These are phyloP conservation scores for Stephania yunnanensis DNA, from an alignment of 164 flowering plant genomes.

Conservation along the genomic window DNA sequence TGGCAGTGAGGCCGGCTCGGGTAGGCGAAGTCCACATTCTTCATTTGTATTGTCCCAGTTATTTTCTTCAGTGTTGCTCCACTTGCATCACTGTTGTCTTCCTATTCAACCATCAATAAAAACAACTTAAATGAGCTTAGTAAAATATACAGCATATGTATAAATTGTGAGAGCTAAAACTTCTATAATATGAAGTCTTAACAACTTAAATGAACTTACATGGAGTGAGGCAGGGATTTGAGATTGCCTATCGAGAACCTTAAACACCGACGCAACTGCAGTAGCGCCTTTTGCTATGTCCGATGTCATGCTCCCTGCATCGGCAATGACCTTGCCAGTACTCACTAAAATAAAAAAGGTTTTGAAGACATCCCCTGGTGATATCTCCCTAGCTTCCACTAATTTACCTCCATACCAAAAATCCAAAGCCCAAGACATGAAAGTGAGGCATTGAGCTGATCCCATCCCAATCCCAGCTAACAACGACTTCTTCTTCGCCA, in stretches of 20 bases:
- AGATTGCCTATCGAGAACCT: slow-evolving; percentile 66
- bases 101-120: slow-evolving; percentile 14
- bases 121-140: neutral
- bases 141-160: too few relatives aligned
- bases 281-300: slow-evolving; percentile 83
- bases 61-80: slow-evolving; percentile 42
- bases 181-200: neutral
- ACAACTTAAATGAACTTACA: slow-evolving; percentile 25
- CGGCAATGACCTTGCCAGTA: slow-evolving; percentile 90
- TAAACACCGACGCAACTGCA: slow-evolving; percentile 71
- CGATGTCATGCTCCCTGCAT: slow-evolving; percentile 98
- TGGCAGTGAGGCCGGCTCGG: slow-evolving; percentile 54
- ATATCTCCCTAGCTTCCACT: slow-evolving; percentile 54
- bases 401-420: slow-evolving; percentile 89
- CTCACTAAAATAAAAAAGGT: slow-evolving; percentile 84
- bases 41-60: slow-evolving; percentile 61
- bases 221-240: slow-evolving; percentile 33
- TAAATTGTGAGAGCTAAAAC: too few relatives aligned
- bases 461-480: slow-evolving; percentile 85
- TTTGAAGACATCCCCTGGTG: slow-evolving; percentile 86
- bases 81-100: slow-evolving; percentile 11
- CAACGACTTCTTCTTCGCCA: slow-evolving; percentile 71
- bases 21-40: slow-evolving; percentile 69
- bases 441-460: slow-evolving; percentile 75
- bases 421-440: slow-evolving; percentile 87